phyloP scores from a whole-genome alignment of 441 rosid species.

The Adansonia grandidieri region DNA sequence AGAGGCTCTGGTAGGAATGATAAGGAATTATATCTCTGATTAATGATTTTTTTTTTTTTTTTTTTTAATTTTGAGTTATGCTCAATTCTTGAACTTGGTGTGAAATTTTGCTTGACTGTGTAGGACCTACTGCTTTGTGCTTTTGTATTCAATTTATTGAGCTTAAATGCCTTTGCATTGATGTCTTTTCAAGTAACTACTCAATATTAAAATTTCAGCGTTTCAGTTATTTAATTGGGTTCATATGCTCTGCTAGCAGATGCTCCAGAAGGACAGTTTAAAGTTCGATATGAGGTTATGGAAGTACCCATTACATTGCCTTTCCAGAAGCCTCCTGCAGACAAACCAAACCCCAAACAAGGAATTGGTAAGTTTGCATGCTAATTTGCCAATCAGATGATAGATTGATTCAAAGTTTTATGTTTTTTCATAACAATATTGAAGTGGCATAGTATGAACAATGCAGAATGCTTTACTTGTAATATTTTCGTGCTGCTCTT shows the following conservation, averaged over 20 bases:
- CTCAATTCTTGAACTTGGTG: conserved; percentile 1
- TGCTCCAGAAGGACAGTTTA: conserved; percentile 67
- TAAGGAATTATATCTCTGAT: not conserved
- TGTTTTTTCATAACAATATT: not conserved
- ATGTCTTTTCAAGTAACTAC: not conserved
- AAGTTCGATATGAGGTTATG: conserved; percentile 77
- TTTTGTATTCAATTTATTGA: not conserved
- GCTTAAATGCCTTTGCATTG: not conserved
- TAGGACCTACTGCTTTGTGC: not conserved
- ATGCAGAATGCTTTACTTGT: not conserved
- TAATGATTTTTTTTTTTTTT: not conserved
- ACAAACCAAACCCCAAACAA: conserved; percentile 97
- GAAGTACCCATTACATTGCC: conserved; percentile 78
- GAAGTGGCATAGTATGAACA: not conserved
- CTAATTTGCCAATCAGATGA: conserved; percentile 11
- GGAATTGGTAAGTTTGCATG: conserved; percentile 73
- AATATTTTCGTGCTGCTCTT: not conserved
- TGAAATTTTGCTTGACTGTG: not conserved
- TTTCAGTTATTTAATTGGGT: not conserved
- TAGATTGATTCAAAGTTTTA: not conserved
- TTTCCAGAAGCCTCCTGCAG: conserved; percentile 82
- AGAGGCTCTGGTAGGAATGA: conserved; percentile 59
- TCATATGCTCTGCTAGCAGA: conserved; percentile 37
- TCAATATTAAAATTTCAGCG: not conserved
- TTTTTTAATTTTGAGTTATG: not conserved